Evolutionary conservation across 129 eudicot genomes (phyloP).

Genomic region (Lonicera japonica): DNA sequence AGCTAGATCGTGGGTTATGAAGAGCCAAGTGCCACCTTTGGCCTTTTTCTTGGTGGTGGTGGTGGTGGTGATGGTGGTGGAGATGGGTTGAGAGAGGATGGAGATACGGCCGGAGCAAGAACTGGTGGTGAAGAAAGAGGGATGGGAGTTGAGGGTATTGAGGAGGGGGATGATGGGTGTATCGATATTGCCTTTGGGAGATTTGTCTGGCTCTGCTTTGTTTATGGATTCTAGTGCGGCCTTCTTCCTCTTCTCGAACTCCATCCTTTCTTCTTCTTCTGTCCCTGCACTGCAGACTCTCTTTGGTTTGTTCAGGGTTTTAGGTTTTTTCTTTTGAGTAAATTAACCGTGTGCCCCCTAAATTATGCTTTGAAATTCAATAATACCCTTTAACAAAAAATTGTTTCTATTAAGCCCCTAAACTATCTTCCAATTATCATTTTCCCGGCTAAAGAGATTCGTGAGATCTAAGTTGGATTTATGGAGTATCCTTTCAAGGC

Average conservation of each 20-base stretch:
- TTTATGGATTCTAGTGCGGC: constrained; percentile 54
- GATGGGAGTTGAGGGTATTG: constrained; percentile 59
- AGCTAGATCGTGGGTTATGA: constrained; percentile 67
- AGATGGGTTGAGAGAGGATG: constrained; percentile 62
- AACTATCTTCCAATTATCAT: too few species aligned
- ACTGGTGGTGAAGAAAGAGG: constrained; percentile 85
- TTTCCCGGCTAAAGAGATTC: too few species aligned
- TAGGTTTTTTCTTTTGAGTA: not conserved
- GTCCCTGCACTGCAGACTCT: not conserved
- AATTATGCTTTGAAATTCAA: too few species aligned
- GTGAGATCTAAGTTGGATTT: too few species aligned
- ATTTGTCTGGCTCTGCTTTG: constrained; percentile 68
- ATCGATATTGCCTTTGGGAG: constrained; percentile 87
- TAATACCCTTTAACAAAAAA: too few species aligned
- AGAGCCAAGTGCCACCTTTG: constrained; percentile 83
- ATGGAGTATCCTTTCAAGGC: too few species aligned
- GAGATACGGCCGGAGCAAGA: constrained; percentile 99
- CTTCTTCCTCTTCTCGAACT: constrained; percentile 59
- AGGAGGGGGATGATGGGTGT: constrained; percentile 68
- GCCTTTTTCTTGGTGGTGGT: constrained; percentile 59
- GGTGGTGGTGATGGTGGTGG: constrained; percentile 24
- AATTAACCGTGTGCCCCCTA: too few species aligned
- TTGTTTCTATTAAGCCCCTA: too few species aligned
- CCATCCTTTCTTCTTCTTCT: constrained; percentile 32
- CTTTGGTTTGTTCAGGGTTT: not conserved